phyloP scores from a whole-genome alignment of 1,139 yeast species.

The Lodderomyces orthopsilosis region DNA sequence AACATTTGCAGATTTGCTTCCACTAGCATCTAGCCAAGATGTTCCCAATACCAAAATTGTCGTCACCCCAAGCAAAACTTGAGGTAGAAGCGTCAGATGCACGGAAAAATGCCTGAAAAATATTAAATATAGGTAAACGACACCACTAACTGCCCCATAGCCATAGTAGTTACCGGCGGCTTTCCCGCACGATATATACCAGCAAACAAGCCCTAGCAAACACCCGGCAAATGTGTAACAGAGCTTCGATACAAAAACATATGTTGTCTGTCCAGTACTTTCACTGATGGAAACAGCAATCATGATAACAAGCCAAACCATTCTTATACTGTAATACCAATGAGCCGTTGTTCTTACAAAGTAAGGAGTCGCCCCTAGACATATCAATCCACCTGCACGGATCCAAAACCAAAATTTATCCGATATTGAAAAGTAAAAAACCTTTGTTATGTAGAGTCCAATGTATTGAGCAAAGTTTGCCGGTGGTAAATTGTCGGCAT shows the following conservation, averaged over 20 bases:
- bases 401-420: slow-evolving; percentile 33
- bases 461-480: slow-evolving; percentile 19
- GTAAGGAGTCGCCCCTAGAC: slow-evolving; percentile 28
- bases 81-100: slow-evolving; percentile 30
- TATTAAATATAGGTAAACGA: slow-evolving; percentile 22
- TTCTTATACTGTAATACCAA: slow-evolving; percentile 29
- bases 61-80: slow-evolving; percentile 29
- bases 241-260: slow-evolving; percentile 26
- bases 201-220: slow-evolving; percentile 31
- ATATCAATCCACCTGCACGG: slow-evolving; percentile 25
- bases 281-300: slow-evolving; percentile 32
- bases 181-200: slow-evolving; percentile 37
- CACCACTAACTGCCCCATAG: slow-evolving; percentile 28
- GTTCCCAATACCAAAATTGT: slow-evolving; percentile 35
- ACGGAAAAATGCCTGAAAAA: slow-evolving; percentile 34
- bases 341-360: slow-evolving; percentile 29
- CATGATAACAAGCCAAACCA: slow-evolving; percentile 37
- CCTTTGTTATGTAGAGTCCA: slow-evolving; percentile 18
- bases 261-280: slow-evolving; percentile 34
- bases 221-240: slow-evolving; percentile 32
- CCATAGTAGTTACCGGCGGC: slow-evolving; percentile 35
- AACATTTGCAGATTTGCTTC: slow-evolving; percentile 21
- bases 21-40: slow-evolving; percentile 29
- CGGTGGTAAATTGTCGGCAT: slow-evolving; percentile 35
- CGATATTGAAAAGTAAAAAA: slow-evolving; percentile 19